phyloP scores from a whole-genome alignment of 108 stramenopile genomes.

The Nannochloropsis gaditana region DNA sequence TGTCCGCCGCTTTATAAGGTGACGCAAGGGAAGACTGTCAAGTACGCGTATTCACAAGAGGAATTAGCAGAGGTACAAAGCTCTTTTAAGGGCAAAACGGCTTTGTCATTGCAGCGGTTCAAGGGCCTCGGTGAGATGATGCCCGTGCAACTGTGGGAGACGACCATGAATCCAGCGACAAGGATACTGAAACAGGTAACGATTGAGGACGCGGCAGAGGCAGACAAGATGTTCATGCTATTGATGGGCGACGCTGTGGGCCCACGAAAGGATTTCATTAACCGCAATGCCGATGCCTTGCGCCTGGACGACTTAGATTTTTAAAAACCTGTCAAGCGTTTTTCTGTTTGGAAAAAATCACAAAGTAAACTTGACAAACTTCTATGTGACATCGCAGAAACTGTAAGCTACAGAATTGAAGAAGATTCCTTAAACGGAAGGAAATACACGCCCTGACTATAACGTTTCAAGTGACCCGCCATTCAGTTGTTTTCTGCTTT shows the following conservation, averaged over 20 bases:
- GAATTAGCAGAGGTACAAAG: slow-evolving; percentile 54
- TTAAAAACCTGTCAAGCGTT: slow-evolving; percentile 28
- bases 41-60: slow-evolving; percentile 65
- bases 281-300: slow-evolving; percentile 64
- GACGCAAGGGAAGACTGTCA: slow-evolving; percentile 59
- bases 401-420: too few species aligned
- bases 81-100: neutral
- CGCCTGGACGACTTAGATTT: slow-evolving; percentile 73
- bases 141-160: slow-evolving; percentile 87
- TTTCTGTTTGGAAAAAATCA: too few species aligned
- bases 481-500: too few species aligned
- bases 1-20: slow-evolving; percentile 91
- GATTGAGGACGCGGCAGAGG: slow-evolving; percentile 72
- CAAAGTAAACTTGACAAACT: too few species aligned
- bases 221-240: slow-evolving; percentile 70
- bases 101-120: slow-evolving; percentile 46
- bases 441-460: too few species aligned
- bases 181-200: slow-evolving; percentile 73
- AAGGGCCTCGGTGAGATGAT: slow-evolving; percentile 94
- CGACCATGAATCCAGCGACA: slow-evolving; percentile 82
- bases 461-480: too few species aligned
- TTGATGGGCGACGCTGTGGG: slow-evolving; percentile 86
- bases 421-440: too few species aligned
- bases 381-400: too few species aligned
- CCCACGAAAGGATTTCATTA: slow-evolving; percentile 75